Base-by-base conservation (phyloP, 768 basidiomycete genomes). In the Lactifluus piperatus region DNA sequence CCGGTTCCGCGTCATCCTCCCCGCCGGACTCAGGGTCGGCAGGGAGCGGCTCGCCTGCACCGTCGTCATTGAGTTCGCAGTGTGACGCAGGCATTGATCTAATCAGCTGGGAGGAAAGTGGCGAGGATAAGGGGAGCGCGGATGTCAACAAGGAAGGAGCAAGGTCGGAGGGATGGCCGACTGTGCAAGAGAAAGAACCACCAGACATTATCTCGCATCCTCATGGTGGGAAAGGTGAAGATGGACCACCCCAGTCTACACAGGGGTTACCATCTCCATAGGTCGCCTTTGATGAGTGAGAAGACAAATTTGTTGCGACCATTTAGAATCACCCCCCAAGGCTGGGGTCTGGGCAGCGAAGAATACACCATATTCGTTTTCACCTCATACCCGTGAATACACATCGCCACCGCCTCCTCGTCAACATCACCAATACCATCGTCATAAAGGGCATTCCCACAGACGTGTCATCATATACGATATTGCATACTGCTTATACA, bases 61-160 rank as follows among this genome's bases (percentile, higher is more conserved):
- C 80, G 30, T 83, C 84, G 10, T 84, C 82, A 32, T 73, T 74
- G 9, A 83, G 82, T 50, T 83, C 71, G 29, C 71, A 71, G 56
- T 72, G 68, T 48, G 70, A 71, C 4, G 52, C 64, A 7, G 65
- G 69, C 24, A 37, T 51, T 8, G 60, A 61, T 36, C 24, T 65
- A 22, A 34, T 55, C 22, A 18, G 58, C 30, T 60, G 58, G 58
- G 58, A 59, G 47, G 52, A 54, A 13, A 26, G 58, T 4, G 58
- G 37, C 30, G 58, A 70, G 46, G 70, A 64, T 29, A 70, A 69
- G 5, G 54, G 63, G 26, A 65, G 63, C n/a, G 37, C 36, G 14
- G 9, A 22, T 1, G 29, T 62, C 14, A 36, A 48, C 14, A 50
- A 24, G 30, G 50, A 56, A 32, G 36, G 22, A 22, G 37, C 36